These are phyloP conservation scores for Bolboschoenoplectus hybrid DNA, from an alignment of 202 grass and related monocot genomes.

Conservation along the genomic window DNA sequence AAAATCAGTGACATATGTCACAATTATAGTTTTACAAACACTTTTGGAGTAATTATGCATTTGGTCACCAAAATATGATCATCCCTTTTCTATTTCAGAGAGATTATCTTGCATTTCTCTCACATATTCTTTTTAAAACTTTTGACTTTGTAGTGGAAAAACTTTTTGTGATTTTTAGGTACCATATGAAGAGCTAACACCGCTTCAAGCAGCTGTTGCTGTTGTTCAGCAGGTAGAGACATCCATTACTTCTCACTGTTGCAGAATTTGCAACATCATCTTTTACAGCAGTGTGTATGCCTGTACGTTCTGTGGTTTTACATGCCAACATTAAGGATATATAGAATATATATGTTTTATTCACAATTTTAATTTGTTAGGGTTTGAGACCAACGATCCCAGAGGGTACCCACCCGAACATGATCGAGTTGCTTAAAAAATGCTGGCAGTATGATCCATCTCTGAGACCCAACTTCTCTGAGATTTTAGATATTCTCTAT, in stretches of 20 bases:
- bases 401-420: slow-evolving; percentile 57
- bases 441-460: slow-evolving; percentile 78
- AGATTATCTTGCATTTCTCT: background rate
- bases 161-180: slow-evolving; percentile 46
- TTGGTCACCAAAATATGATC: background rate
- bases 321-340: background rate
- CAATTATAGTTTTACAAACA: background rate
- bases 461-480: slow-evolving; percentile 63
- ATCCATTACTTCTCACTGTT: background rate
- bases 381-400: slow-evolving; percentile 69
- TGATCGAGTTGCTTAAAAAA: slow-evolving; percentile 54
- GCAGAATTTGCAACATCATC: background rate
- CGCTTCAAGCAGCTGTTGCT: slow-evolving; percentile 81
- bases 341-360: background rate
- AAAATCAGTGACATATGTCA: slow-evolving; percentile 10
- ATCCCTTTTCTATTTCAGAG: background rate
- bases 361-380: slow-evolving; percentile 38
- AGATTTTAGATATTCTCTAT: slow-evolving; percentile 61
- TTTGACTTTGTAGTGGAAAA: background rate
- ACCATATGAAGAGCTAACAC: slow-evolving; percentile 83
- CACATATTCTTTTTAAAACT: background rate
- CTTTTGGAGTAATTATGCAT: background rate
- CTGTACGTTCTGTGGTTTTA: background rate
- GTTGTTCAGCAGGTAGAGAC: slow-evolving; percentile 82
- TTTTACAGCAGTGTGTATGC: background rate